Evolutionary conservation across 2,329 filamentous ascomycete genomes (phyloP).

Genomic region (Penicillium hesseltinei): DNA sequence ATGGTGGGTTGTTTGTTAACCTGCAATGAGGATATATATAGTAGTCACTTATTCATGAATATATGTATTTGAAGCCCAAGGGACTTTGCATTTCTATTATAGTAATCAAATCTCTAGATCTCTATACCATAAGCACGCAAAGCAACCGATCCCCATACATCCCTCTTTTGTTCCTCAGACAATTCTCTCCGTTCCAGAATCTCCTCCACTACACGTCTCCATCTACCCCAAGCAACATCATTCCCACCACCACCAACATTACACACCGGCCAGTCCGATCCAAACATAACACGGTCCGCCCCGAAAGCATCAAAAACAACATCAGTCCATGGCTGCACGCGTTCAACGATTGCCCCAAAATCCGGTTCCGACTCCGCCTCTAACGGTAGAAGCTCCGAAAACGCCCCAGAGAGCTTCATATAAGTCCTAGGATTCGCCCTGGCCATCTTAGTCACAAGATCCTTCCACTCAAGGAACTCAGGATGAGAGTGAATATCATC

Average conservation of each 20-base stretch:
- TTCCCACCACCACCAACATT: conserved; percentile 62
- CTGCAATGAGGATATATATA: conserved; percentile 57
- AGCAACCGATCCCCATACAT: conserved; percentile 72
- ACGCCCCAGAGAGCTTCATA: conserved; percentile 87
- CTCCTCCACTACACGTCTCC: conserved; percentile 68
- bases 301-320: conserved; percentile 72
- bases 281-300: conserved; percentile 75
- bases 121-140: conserved; percentile 61
- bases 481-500: conserved; percentile 41
- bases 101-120: conserved; percentile 10
- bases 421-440: conserved; percentile 62
- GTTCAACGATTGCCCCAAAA: conserved; percentile 48
- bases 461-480: conserved; percentile 67
- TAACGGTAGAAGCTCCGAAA: conserved; percentile 69
- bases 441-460: conserved; percentile 65
- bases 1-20: conserved; percentile 88
- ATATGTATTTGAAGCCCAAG: neutral
- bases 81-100: neutral
- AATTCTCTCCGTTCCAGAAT: conserved; percentile 57
- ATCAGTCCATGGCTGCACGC: conserved; percentile 68
- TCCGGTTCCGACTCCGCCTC: conserved; percentile 18
- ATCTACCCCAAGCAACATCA: conserved; percentile 68
- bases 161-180: conserved; percentile 59
- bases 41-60: neutral
- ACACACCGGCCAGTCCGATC: conserved; percentile 91